Evolutionary conservation across 1,284 basidiomycete genomes (phyloP), one percentile per base, ranked within the genome.

Genomic region (Lentinus polychrous): DNA sequence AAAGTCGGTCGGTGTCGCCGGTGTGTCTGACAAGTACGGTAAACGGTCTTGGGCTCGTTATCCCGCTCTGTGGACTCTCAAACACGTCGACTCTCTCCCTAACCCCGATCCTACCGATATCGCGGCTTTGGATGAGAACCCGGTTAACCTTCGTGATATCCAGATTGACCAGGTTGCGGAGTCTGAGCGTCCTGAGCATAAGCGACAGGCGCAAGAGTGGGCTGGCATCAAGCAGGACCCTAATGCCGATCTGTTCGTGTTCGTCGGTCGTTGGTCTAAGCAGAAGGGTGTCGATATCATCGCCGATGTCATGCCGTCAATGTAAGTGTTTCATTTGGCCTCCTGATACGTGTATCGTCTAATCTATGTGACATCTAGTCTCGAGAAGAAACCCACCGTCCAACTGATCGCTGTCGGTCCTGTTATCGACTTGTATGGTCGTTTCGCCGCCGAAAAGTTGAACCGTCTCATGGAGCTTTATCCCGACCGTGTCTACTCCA

Each of bases 281-380:
- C 92, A 95, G 66, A 95, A 95, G 70, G 92, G 91, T 66, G 91
- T 95, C 24, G 92, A 95, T 70, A 72, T 95, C 44, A 95, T 95
- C 58, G 92, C 92, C 8, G 92, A 95, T 68, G 84, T 93, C 56
- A 90, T 94, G 86, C 91, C 91, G 23, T 78, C 79, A 2, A 62
- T 95, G 80, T 87, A 61, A 59, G 86, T 78, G 5, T 38, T 45
- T 43, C 5, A 15, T 40, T 49, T 55, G 24, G 15, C 12, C 34
- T n/a, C 11, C 36, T 27, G 18, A 42, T n/a, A n/a, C 27, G 27
- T 52, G 8, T 42, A 43, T 24, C 52, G 39, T 48, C 48, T 63
- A 11, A 60, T 34, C 1, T 24, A 45, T 37, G 34, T 31, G n/a
- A n/a, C 23, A 48, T 38, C 32, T 56, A 90, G 86, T 45, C 67